Evolutionary conservation across 2,329 filamentous ascomycete genomes (phyloP).

Genomic region (Trichoderma atroviride): DNA sequence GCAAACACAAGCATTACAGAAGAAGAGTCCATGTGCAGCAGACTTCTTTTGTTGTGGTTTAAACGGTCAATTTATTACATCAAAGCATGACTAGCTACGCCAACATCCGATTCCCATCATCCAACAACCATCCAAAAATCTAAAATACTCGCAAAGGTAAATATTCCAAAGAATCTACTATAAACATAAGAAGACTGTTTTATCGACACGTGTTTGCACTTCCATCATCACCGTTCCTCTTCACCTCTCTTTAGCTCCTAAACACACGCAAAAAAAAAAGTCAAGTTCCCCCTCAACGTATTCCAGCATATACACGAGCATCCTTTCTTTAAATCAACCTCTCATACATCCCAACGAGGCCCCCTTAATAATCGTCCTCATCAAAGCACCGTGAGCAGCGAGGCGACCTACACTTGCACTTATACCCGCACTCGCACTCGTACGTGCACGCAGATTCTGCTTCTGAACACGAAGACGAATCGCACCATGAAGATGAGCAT

Average conservation of each 20-base stretch:
- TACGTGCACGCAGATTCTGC: too few relatives aligned
- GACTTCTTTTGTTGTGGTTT: too few relatives aligned
- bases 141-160: too few relatives aligned
- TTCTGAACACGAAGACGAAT: neutral
- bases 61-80: too few relatives aligned
- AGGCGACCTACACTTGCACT: too few relatives aligned
- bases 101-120: neutral
- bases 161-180: too few relatives aligned
- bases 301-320: neutral
- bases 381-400: neutral
- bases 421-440: neutral
- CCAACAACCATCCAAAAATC: neutral
- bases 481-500: too few relatives aligned
- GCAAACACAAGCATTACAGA: neutral
- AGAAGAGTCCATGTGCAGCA: too few relatives aligned
- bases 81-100: neutral
- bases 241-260: neutral
- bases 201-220: too few relatives aligned
- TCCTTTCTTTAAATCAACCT: neutral
- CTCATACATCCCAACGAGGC: neutral
- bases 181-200: too few relatives aligned
- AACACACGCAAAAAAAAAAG: neutral
- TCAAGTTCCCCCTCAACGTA: neutral
- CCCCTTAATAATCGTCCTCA: neutral
- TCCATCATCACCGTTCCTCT: neutral